Evolutionary conservation across 352 stramenopile genomes (phyloP), one percentile per base, ranked within the genome.

Genomic region (Phytophthora foliorum): DNA sequence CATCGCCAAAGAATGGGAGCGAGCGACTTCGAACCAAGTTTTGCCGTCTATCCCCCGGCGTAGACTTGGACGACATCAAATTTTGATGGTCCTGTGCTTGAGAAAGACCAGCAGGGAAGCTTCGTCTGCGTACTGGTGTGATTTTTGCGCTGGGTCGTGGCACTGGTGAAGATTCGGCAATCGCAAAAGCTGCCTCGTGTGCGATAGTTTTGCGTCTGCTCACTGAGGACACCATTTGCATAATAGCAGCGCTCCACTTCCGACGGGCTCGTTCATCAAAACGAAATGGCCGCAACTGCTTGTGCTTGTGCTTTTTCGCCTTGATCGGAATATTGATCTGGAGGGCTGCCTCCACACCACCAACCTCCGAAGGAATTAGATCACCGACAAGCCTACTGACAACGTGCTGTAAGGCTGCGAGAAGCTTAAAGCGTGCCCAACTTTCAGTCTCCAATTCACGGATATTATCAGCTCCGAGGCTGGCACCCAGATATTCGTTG

Each of bases 391-490:
- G 63, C 1, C 72, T 63, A 0, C 11, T 36, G 0, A 86, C 62
- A 0, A 67, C 61, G 51, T 81, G 62, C 19, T 80, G 57, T 8
- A 91, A 42, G 4, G 71, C 54, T 7, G 70, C 69, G 19, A 88
- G 57, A n/a, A 81, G 75, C 16, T 67, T 72, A 39, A 75, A 80
- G 1, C 82, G 71, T 1, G 62, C 54, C 82, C 82, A 91, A 56
- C 77, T 81, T 51, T 91, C 82, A 1, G 51, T 65, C 45, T 91
- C 80, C 16, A 91, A 53, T 0, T 72, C n/a, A 0, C 44, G 39
- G 4, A 89, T 42, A 16, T 80, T 59, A 2, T 72, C 46, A 10
- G 78, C 69, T 16, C 72, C 59, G 4, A 89, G 58, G n/a, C 70
- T 67, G 1, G 67, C 34, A 10, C 58, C 42, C 0, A 89, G 36